These are phyloP conservation scores for Colletotrichum neosansevieriae DNA, from an alignment of 2,329 filamentous ascomycete species.

Conservation along the genomic window DNA sequence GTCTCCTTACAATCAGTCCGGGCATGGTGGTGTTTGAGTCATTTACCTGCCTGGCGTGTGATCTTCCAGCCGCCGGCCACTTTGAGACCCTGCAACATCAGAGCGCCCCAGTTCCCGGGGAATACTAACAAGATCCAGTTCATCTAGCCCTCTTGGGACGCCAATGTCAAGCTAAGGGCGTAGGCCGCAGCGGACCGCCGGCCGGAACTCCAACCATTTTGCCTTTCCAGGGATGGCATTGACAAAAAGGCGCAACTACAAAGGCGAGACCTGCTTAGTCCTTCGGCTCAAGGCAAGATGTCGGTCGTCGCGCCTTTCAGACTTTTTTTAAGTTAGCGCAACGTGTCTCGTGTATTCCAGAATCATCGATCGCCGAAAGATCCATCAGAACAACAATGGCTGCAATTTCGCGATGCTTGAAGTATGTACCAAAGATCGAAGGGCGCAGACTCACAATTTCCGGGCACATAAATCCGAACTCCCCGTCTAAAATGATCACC, in stretches of 20 bases:
- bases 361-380: neutral
- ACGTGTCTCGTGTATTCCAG: conserved; percentile 28
- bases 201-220: neutral
- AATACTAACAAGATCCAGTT: neutral
- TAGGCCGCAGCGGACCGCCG: neutral
- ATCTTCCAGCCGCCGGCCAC: too few species aligned
- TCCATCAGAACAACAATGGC: neutral
- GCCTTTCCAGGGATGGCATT: conserved; percentile 27
- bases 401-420: neutral
- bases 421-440: conserved; percentile 7
- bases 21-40: too few species aligned
- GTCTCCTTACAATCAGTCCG: too few species aligned
- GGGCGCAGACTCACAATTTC: too few species aligned
- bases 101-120: neutral
- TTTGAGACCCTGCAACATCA: too few species aligned
- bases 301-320: neutral
- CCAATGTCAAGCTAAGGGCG: conserved; percentile 33
- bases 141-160: neutral
- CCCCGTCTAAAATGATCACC: neutral
- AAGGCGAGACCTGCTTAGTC: conserved; percentile 10
- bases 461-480: neutral
- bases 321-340: neutral
- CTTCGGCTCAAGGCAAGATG: neutral
- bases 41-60: too few species aligned
- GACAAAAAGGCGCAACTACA: conserved; percentile 24